Conservation (phyloP, 768 basidiomycete genomes). For the Pleurotus sapidus region DNA sequence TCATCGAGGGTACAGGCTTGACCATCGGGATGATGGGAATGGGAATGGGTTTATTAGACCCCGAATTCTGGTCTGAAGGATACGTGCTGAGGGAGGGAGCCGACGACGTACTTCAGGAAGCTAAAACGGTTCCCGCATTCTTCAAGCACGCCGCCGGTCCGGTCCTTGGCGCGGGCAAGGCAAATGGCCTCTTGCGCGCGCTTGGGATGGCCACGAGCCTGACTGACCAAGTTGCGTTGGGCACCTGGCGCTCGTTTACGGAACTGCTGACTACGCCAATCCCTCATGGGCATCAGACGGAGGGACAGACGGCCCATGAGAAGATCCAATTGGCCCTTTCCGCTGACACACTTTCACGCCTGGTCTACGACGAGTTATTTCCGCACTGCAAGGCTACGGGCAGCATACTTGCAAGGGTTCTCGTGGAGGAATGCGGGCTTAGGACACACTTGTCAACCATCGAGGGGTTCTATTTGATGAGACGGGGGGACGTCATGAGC, state of each 20-base stretch:
- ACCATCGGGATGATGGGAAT: conserved; percentile 44
- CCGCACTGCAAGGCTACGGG: conserved; percentile 54
- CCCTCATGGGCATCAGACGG: background rate
- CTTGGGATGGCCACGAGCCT: conserved; percentile 38
- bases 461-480: conserved; percentile 74
- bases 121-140: conserved; percentile 53
- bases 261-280: conserved; percentile 28
- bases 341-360: conserved; percentile 55
- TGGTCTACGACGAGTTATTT: conserved; percentile 63
- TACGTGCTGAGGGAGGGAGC: conserved; percentile 52
- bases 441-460: conserved; percentile 60
- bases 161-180: conserved; percentile 70
- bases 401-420: conserved; percentile 48
- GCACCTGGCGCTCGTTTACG: conserved; percentile 41
- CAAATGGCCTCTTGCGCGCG: conserved; percentile 68
- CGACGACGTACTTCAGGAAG: conserved; percentile 18
- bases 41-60: conserved; percentile 54
- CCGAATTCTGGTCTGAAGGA: conserved; percentile 79
- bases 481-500: conserved; percentile 72
- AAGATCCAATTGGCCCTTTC: conserved; percentile 45
- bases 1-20: conserved; percentile 71
- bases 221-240: conserved; percentile 16
- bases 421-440: conserved; percentile 65
- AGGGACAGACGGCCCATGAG: background rate
- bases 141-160: conserved; percentile 56